Base-by-base conservation (phyloP, 805 yeast species). In the Pachysolen tannophilus region DNA sequence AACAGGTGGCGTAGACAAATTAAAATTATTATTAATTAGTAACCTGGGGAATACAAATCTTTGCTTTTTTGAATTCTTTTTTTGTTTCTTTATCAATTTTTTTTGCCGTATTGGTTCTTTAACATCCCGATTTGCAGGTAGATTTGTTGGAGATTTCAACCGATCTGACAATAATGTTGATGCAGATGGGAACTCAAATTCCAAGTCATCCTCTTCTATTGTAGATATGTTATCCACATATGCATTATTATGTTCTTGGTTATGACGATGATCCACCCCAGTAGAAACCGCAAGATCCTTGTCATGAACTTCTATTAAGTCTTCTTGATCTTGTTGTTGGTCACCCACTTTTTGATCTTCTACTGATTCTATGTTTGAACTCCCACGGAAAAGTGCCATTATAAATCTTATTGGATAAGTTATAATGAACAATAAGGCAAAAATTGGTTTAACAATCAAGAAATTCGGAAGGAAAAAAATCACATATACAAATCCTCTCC, bases 331-430 rank as follows among this genome's bases (percentile, higher is more conserved):
- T 60, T 61, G 38, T 52, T 45, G 26, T 46, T 44, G 11, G 3
- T 15, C 19, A 21, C 21, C 26, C 11, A 30, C 26, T 14, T 31
- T 5, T 8, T 17, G 11, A 8, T 31, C 11, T 23, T 8, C 20
- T 13, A 14, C 14, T 11, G 16, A 5, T 14, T 32, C 29, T 8
- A 19, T 14, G n/a, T 38, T 29, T 13, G 21, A 20, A 15, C 13
- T 11, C 7, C 17, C 26, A n/a, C 18, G 20, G 10, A 14, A 9
- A 24, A 42, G 20, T 5, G 16, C 14, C 7, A 19, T 13, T 17
- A 28, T 26, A 16, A 72, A 46, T 37, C 65, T 60, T 41, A 78
- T 55, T 1, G 88, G 88, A 46, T 67, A 73, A 2, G 78, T 65
- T 5, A 72, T 38, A n/a, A 78, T 41, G 33, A 58, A 63, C 71